Evolutionary conservation across 495 filamentous ascomycete species (phyloP).

Genomic region (Rhypophila decipiens): DNA sequence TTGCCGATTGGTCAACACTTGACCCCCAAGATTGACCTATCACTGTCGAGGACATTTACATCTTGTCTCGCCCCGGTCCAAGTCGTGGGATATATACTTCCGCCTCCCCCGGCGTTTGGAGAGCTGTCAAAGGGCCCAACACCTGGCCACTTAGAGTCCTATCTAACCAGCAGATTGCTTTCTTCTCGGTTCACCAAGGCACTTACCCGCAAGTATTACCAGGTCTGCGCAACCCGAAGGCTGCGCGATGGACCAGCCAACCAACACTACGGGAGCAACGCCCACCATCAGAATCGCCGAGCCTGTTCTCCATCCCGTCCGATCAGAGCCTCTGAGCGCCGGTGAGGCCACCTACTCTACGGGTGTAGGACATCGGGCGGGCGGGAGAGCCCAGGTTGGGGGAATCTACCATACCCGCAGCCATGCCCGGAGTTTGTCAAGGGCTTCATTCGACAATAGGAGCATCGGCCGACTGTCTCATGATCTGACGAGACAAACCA

Average conservation of each 20-base stretch:
- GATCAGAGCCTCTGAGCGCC: background rate
- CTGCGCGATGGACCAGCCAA: background rate
- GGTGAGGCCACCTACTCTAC: slow-evolving; percentile 1
- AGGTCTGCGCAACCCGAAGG: no score
- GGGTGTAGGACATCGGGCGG: background rate
- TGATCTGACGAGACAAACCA: slow-evolving; percentile 7
- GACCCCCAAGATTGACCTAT: background rate
- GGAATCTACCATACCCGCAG: slow-evolving; percentile 36
- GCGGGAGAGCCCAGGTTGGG: slow-evolving; percentile 13
- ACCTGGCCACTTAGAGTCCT: no score
- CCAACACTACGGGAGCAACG: background rate
- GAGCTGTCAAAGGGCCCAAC: no score
- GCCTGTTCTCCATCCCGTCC: slow-evolving; percentile 3
- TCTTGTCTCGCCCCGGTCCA: background rate
- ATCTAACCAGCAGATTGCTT: no score
- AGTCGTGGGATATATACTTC: no score
- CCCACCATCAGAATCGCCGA: slow-evolving; percentile 11
- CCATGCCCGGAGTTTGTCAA: slow-evolving; percentile 25
- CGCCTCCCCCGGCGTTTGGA: no score
- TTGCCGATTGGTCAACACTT: background rate
- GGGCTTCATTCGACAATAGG: slow-evolving; percentile 17
- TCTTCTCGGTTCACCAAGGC: no score
- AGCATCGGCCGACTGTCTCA: slow-evolving; percentile 19
- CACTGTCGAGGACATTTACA: background rate
- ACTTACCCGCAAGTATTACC: no score